These are phyloP conservation scores for Flaveria robusta DNA, from an alignment of 129 eudicot species.

Conservation along the genomic window DNA sequence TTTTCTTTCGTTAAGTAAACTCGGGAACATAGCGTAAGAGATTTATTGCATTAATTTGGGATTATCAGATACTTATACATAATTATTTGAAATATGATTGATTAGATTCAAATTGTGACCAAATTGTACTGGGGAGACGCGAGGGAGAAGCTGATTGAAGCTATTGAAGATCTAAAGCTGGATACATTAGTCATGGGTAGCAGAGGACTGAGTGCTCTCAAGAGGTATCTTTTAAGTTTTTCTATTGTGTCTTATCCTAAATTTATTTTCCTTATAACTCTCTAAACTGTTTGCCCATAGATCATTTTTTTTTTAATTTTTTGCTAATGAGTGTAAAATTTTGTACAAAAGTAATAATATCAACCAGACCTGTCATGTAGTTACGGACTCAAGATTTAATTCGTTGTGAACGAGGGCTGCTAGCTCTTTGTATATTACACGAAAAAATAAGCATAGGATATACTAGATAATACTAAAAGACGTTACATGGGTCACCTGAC, in stretches of 20 bases:
- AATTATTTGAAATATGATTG: slow-evolving; percentile 3
- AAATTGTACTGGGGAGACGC: slow-evolving; percentile 97
- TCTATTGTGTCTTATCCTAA: neutral
- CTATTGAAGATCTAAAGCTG: slow-evolving; percentile 67
- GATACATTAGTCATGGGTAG: slow-evolving; percentile 91
- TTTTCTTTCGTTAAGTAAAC: no score
- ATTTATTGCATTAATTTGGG: neutral
- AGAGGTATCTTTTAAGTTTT: slow-evolving; percentile 44
- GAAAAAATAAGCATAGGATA: no score
- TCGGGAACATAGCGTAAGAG: no score
- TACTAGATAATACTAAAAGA: no score
- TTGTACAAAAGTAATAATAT: no score
- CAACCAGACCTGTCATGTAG: neutral
- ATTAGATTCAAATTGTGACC: slow-evolving; percentile 59
- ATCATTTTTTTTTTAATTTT: neutral
- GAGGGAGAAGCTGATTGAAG: slow-evolving; percentile 76
- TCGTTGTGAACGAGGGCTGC: no score
- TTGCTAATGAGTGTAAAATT: neutral
- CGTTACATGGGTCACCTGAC: no score
- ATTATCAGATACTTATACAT: neutral
- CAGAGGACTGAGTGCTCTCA: slow-evolving; percentile 68
- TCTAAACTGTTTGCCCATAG: neutral
- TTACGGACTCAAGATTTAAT: neutral
- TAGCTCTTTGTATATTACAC: no score
- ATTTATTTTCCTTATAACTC: neutral